These are phyloP conservation scores for Globisporangium iwayamae DNA, from an alignment of 352 stramenopile genomes.

Conservation along the genomic window DNA sequence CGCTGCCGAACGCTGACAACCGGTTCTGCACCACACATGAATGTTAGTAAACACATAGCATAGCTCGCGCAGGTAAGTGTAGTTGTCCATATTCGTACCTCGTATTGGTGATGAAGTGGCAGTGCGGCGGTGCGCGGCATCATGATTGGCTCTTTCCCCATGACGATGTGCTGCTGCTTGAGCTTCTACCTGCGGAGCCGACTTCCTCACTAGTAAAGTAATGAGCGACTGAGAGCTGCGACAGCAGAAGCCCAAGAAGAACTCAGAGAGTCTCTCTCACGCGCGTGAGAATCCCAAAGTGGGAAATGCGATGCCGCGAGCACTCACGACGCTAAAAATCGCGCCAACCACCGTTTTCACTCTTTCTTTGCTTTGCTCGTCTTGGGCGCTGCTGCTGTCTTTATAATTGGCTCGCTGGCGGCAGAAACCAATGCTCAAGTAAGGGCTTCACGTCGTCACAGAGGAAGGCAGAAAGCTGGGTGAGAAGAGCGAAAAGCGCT, in stretches of 20 bases:
- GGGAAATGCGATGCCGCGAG: slow-evolving; percentile 4
- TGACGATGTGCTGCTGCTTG: not conserved
- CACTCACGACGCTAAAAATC: slow-evolving; percentile 1
- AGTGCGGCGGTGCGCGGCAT: slow-evolving; percentile 4
- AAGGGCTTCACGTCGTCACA: not conserved
- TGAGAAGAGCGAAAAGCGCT: not conserved
- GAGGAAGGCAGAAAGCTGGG: not conserved
- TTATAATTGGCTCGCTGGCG: not conserved
- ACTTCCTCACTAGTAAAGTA: slow-evolving; percentile 7
- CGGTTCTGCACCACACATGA: slow-evolving; percentile 21
- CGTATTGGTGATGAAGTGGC: slow-evolving; percentile 54
- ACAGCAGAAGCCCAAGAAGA: not conserved
- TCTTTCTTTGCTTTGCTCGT: not conserved
- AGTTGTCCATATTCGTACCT: slow-evolving; percentile 11
- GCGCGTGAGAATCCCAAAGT: not conserved
- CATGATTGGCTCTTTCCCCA: slow-evolving; percentile 14
- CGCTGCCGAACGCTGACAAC: slow-evolving; percentile 20
- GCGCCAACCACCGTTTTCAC: not conserved
- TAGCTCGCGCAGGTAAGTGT: not conserved
- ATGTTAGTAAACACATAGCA: slow-evolving; percentile 13
- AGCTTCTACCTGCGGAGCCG: not conserved
- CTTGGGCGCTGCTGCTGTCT: not conserved
- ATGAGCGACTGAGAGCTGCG: not conserved
- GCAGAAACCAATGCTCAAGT: not conserved
- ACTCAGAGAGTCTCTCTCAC: not conserved